Conservation (phyloP, 2,329 filamentous ascomycete species). For the Fusarium sp. region DNA sequence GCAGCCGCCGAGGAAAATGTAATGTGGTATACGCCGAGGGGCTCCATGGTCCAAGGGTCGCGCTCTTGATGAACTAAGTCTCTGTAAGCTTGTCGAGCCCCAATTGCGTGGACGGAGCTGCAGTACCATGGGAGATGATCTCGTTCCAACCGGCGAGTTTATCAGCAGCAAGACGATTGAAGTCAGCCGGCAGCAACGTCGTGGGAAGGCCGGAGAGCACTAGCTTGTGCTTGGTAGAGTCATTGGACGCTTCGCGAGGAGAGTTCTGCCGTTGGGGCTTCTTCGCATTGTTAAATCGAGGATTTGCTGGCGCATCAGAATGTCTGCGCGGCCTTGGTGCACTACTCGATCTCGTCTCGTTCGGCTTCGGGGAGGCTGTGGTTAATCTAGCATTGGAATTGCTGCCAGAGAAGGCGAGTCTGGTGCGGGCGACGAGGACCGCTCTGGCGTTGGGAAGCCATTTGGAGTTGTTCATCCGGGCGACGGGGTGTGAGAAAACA, state of each 20-base stretch:
- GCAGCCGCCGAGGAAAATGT: slow-evolving; percentile 72
- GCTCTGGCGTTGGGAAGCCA: slow-evolving; percentile 46
- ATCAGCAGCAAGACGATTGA: slow-evolving; percentile 73
- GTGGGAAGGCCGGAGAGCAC: slow-evolving; percentile 58
- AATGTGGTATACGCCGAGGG: slow-evolving; percentile 74
- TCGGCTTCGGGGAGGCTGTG: neutral
- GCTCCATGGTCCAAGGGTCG: slow-evolving; percentile 71
- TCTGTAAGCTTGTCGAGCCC: slow-evolving; percentile 22
- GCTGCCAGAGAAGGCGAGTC: slow-evolving; percentile 5
- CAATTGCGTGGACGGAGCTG: neutral
- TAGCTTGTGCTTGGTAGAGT: neutral
- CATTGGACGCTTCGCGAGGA: neutral
- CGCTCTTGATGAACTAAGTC: slow-evolving; percentile 71
- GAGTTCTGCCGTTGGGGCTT: neutral
- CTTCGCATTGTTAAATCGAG: neutral
- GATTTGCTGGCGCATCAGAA: neutral
- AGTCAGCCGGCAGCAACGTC: slow-evolving; percentile 75
- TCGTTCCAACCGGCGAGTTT: slow-evolving; percentile 77
- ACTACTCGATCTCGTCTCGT: neutral
- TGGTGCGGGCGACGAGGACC: slow-evolving; percentile 29
- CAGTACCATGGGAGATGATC: slow-evolving; percentile 68
- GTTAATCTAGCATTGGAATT: neutral
- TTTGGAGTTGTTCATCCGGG: slow-evolving; percentile 50
- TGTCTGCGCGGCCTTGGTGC: neutral
- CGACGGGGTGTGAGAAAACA: slow-evolving; percentile 35